phyloP scores from a whole-genome alignment of 352 stramenopile genomes.

The Globisporangium sylvaticum region DNA sequence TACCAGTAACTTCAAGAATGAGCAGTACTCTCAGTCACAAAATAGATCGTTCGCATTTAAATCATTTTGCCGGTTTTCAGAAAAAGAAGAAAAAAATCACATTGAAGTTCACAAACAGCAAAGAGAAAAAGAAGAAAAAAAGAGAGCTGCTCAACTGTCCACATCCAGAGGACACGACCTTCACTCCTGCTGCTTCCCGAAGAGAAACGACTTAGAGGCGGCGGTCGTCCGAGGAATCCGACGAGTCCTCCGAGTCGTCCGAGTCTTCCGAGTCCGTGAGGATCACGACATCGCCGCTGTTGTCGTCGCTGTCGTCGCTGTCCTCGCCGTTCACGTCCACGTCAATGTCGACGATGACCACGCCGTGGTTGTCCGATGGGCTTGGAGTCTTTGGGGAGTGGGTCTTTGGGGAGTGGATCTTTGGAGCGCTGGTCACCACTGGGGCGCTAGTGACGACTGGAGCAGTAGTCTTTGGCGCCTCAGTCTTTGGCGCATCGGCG shows the following conservation, averaged over 20 bases:
- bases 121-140: neutral
- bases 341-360: slow-evolving; percentile 92
- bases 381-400: neutral
- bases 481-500: neutral
- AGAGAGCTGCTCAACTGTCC: neutral
- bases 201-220: neutral
- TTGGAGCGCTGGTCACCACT: neutral
- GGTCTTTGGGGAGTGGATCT: neutral
- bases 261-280: neutral
- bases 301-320: slow-evolving; percentile 34
- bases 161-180: neutral
- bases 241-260: neutral
- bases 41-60: neutral
- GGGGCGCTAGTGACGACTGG: neutral
- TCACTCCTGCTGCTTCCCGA: neutral
- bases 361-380: neutral
- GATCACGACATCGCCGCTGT: neutral
- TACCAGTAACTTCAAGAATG: no score
- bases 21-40: no score
- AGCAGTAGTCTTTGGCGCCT: neutral
- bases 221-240: neutral
- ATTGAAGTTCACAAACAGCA: neutral
- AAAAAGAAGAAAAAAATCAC: neutral
- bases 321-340: slow-evolving; percentile 68
- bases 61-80: neutral